Evolutionary conservation across 202 grass and related monocot species (phyloP), one percentile per base, ranked within the genome.

Genomic region (Bolboschoenoplectus hybrid): DNA sequence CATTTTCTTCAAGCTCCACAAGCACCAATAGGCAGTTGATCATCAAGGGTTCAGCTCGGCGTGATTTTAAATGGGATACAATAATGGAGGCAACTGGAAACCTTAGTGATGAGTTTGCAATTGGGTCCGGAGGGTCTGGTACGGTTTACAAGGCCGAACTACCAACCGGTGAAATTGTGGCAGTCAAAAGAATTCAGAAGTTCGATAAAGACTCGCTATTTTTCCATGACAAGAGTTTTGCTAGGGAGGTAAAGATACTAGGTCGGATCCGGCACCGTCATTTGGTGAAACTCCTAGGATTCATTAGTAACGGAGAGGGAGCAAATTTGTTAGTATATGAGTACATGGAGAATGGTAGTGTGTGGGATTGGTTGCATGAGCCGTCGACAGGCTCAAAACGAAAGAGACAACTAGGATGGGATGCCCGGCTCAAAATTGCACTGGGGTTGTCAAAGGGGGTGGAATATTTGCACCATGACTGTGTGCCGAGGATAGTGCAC

Each of bases 381-480:
- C 68, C 77, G 8, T 47, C 5, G 9, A 87, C 67, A 38, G 47
- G 63, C 45, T 7, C 43, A 50, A 82, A 76, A 65, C 91, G 91
- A 84, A 92, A 89, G 86, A 86, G 78, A 53, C 76, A 88, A 84
- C 63, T 99, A 3, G 86, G 88, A 88, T 99, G 93, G 92, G 97
- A 92, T 58, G 72, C 89, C 16, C 80, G 93, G 62, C 88, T 99
- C 34, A 96, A 91, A 89, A 85, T 97, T 2, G 93, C 97, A 2
- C 84, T 88, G 0, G 97, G 93, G 46, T 84, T 99, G 62, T 91
- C 86, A 5, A 88, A 90, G 72, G 93, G 97, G 44, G 92, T 99
- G 1, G 90, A 99, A 88, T 99, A 99, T 83, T 89, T 99, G 17
- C 97, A 99, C 89, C 93, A 99, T 49, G 97, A 99, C 83, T 94